Evolutionary conservation across 495 filamentous ascomycete species (phyloP).

Genomic region (Trichocladium uniseriatum): DNA sequence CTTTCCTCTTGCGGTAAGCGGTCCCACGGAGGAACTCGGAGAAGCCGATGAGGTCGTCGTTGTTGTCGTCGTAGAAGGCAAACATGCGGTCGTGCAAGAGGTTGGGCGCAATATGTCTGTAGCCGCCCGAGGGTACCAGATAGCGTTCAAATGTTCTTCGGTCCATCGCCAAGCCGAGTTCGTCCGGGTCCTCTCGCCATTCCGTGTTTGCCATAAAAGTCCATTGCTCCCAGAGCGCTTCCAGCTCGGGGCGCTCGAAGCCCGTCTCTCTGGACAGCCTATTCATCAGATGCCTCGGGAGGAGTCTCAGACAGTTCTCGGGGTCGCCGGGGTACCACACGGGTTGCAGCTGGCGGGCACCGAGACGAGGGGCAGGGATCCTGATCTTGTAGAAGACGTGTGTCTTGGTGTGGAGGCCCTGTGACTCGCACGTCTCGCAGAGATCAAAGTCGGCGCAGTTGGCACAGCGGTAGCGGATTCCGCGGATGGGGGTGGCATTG

Average conservation of each 20-base stretch:
- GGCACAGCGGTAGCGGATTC: conserved; percentile 81
- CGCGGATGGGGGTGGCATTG: conserved; percentile 74
- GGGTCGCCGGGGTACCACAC: conserved; percentile 91
- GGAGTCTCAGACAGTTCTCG: conserved; percentile 45
- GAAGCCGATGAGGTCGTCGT: conserved; percentile 85
- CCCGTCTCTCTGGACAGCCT: conserved; percentile 61
- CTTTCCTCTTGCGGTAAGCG: conserved; percentile 70
- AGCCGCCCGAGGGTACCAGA: conserved; percentile 72
- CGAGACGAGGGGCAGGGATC: conserved; percentile 39
- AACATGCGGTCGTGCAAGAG: conserved; percentile 94
- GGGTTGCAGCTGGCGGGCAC: conserved; percentile 54
- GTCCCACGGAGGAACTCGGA: conserved; percentile 80
- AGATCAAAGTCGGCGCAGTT: conserved; percentile 91
- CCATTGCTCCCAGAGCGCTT: conserved; percentile 95
- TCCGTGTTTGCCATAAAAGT: conserved; percentile 79
- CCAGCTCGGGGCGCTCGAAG: conserved; percentile 74
- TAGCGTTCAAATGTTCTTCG: conserved; percentile 83
- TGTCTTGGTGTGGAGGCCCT: conserved; percentile 77
- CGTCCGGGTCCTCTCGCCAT: conserved; percentile 73
- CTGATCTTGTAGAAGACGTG: conserved; percentile 89
- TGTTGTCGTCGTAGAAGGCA: conserved; percentile 86
- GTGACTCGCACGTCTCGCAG: conserved; percentile 80
- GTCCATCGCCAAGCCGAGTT: conserved; percentile 74
- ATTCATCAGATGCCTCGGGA: conserved; percentile 53
- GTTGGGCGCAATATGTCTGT: conserved; percentile 67